Percentiles rank a stretch among this genome's conserved stretches.
Evolutionary conservation across 441 rosid species (phyloP).

Genomic region (Aquilaria agallochum): DNA sequence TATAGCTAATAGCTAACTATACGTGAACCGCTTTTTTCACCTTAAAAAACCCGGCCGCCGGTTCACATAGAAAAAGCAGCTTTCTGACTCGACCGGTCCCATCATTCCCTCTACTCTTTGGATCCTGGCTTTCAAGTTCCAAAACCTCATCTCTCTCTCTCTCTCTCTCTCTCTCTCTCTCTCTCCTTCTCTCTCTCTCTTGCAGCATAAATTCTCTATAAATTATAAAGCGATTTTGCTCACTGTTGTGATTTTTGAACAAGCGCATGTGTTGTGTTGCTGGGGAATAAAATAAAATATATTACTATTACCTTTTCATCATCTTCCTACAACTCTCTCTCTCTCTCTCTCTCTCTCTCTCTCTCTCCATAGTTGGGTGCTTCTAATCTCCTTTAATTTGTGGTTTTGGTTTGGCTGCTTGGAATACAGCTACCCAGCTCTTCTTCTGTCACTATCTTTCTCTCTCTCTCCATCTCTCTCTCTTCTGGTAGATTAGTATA

Average conservation of each 20-base stretch:
- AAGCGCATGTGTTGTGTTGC: constrained; percentile 2
- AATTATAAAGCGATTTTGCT: constrained; percentile 15
- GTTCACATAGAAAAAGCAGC: too few species aligned
- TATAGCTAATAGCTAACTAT: too few species aligned
- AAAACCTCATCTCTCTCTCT: neutral
- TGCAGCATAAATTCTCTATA: constrained; percentile 9
- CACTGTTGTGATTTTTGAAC: constrained; percentile 27
- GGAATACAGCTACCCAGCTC: constrained; percentile 3
- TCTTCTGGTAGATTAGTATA: neutral
- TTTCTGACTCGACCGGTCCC: too few species aligned
- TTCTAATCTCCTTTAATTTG: neutral
- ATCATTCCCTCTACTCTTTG: constrained; percentile 6
- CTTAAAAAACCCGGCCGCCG: too few species aligned
- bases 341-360: constrained; percentile 4
- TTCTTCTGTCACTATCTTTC: constrained; percentile 2
- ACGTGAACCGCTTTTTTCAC: too few species aligned
- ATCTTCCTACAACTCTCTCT: constrained; percentile 6
- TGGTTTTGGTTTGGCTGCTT: constrained; percentile 14
- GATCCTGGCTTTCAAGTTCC: constrained; percentile 6
- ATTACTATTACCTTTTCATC: neutral
- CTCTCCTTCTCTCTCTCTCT: neutral
- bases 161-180: neutral
- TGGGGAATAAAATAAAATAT: constrained; percentile 23
- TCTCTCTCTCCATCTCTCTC: neutral
- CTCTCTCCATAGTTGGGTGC: too few species aligned